Conservation (phyloP, 1,139 yeast genomes). For the Blastobotrys petasosporus region DNA sequence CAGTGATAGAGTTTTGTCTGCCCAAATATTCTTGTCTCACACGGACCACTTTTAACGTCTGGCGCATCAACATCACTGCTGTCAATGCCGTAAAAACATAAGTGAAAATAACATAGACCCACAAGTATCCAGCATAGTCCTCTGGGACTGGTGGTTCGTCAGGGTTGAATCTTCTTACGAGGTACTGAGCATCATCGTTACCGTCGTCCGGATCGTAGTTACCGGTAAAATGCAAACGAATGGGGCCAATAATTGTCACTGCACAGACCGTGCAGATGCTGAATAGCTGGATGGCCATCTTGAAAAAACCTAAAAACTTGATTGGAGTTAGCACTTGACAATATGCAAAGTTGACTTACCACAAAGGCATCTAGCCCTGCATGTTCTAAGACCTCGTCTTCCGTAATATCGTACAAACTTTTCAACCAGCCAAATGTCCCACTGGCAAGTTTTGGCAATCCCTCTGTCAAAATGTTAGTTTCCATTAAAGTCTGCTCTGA, state of each 20-base stretch:
- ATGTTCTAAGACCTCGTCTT: slow-evolving; percentile 71
- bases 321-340: not conserved
- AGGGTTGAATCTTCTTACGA: not conserved
- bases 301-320: slow-evolving; percentile 63
- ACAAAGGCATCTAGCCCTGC: slow-evolving; percentile 96
- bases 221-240: slow-evolving; percentile 66
- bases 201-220: slow-evolving; percentile 53
- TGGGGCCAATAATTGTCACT: slow-evolving; percentile 61
- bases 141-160: slow-evolving; percentile 27
- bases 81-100: slow-evolving; percentile 74
- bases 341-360: not conserved
- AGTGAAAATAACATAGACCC: slow-evolving; percentile 85
- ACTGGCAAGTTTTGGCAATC: slow-evolving; percentile 39
- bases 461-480: slow-evolving; percentile 14
- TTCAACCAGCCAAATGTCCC: slow-evolving; percentile 78
- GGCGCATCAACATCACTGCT: slow-evolving; percentile 54
- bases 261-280: slow-evolving; percentile 57
- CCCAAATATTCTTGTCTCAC: slow-evolving; percentile 83
- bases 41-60: slow-evolving; percentile 63
- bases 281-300: slow-evolving; percentile 63
- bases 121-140: slow-evolving; percentile 40
- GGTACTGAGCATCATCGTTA: slow-evolving; percentile 20
- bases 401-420: slow-evolving; percentile 56
- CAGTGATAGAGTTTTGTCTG: slow-evolving; percentile 83
- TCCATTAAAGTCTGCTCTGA: not conserved